Conservation (phyloP, 805 yeast species). For the Phaffomyces thermotolerans region DNA sequence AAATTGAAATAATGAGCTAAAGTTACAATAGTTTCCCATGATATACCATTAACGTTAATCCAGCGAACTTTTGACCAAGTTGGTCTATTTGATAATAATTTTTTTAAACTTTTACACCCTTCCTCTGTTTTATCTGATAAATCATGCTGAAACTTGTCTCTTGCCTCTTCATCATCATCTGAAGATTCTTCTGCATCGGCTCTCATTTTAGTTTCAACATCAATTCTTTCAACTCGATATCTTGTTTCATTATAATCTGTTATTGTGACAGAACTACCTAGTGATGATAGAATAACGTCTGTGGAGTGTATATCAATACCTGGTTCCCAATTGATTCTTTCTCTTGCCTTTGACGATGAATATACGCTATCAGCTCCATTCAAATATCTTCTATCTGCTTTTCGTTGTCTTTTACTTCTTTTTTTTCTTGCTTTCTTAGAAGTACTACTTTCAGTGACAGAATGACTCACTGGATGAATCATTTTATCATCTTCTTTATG, state of each 20-base stretch:
- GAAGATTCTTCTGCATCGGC: neutral
- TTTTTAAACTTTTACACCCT: slow-evolving; percentile 23
- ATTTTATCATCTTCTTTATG: no score
- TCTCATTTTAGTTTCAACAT: slow-evolving; percentile 21
- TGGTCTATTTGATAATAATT: slow-evolving; percentile 31
- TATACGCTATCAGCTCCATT: slow-evolving; percentile 23
- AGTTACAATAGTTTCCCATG: slow-evolving; percentile 50
- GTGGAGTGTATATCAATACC: slow-evolving; percentile 48
- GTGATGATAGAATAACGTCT: slow-evolving; percentile 40
- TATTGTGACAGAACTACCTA: slow-evolving; percentile 47
- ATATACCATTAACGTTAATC: slow-evolving; percentile 53
- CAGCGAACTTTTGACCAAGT: slow-evolving; percentile 45
- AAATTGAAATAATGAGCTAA: slow-evolving; percentile 38
- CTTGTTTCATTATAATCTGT: slow-evolving; percentile 42
- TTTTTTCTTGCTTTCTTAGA: neutral
- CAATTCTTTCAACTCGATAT: slow-evolving; percentile 38
- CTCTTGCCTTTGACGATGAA: slow-evolving; percentile 29
- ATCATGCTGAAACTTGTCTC: slow-evolving; percentile 3
- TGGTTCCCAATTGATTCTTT: slow-evolving; percentile 50
- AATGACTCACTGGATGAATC: neutral
- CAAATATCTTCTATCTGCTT: slow-evolving; percentile 20
- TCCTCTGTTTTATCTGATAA: slow-evolving; percentile 4
- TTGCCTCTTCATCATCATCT: slow-evolving; percentile 1
- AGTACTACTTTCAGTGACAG: neutral
- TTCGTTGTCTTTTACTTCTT: slow-evolving; percentile 4